Evolutionary conservation across 148 eudicot genomes (phyloP), one percentile per base, ranked within the genome.

Genomic region (Camellia sinensis): DNA sequence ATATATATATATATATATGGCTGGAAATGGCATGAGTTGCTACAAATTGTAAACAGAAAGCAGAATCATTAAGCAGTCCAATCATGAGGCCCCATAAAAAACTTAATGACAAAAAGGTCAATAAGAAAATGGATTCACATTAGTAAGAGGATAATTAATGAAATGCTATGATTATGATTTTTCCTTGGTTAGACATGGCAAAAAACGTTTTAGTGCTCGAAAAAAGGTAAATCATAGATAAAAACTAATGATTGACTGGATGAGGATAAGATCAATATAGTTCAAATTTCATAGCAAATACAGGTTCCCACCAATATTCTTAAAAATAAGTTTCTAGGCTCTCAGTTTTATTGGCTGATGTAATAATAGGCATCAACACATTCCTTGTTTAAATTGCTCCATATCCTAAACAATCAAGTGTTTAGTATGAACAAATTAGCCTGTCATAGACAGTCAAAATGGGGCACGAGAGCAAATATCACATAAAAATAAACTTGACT

Each of bases 41-140:
- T 65, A 77, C 5, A 10, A n/a, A 54, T 7, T 1, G 22, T 4
- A 65, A 66, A 52, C 53, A 86, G 53, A 67, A 80, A 53, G 65
- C 2, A 73, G 0, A 80, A 76, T 17, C 64, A 76, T 56, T 29
- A 13, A 73, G 41, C 43, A 12, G 43, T 59, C 66, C 78, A 74
- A 15, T 61, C 29, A 57, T 40, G 67, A 56, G 44, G 63, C 62
- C 22, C 46, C 46, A 56, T 57, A 48, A 74, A 59, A 22, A 74
- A 57, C 7, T 17, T 41, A 7, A 57, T 53, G 65, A 15, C 37
- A 1, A 29, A 29, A 29, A 29, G 37, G 37, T 29, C 37, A 29
- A 29, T 29, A 29, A 29, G 37, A 29, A 29, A 29, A 29, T 29
- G 37, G 37, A 29, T 29, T 29, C 37, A 29, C 37, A 29, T 29